phyloP scores from a whole-genome alignment of 2,329 filamentous ascomycete species.

The Acrocalymma vagum region DNA sequence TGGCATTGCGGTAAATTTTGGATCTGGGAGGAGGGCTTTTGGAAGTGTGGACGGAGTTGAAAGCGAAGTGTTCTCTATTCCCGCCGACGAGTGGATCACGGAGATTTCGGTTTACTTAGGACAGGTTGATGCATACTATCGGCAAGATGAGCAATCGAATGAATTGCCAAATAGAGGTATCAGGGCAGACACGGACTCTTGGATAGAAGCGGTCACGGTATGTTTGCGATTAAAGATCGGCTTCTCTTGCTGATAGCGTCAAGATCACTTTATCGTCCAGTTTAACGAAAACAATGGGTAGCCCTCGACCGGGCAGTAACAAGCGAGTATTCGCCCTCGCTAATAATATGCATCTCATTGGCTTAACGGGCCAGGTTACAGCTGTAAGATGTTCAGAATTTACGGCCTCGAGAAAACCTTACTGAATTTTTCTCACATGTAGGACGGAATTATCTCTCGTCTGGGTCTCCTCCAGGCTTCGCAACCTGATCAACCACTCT shows the following conservation, averaged over 20 bases:
- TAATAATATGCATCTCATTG: constrained; percentile 18
- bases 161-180: no score
- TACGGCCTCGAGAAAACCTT: background rate
- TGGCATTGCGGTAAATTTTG: constrained; percentile 17
- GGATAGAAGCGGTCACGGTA: no score
- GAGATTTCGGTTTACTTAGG: constrained; percentile 7
- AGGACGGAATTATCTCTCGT: constrained; percentile 17
- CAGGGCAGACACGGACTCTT: no score
- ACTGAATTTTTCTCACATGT: background rate
- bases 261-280: constrained; percentile 11
- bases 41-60: constrained; percentile 9
- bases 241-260: background rate
- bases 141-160: background rate
- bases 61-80: constrained; percentile 10
- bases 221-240: no score
- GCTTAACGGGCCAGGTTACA: constrained; percentile 13
- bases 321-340: no score
- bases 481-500: background rate
- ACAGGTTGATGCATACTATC: background rate
- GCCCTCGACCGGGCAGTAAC: background rate
- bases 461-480: constrained; percentile 20
- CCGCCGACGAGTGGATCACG: constrained; percentile 16
- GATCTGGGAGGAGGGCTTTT: constrained; percentile 13
- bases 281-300: background rate
- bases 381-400: constrained; percentile 6